Percentiles rank a stretch among this genome's conserved stretches.
Evolutionary conservation across 106 monocot genomes (phyloP).

Genomic region (Posidonia australis): DNA sequence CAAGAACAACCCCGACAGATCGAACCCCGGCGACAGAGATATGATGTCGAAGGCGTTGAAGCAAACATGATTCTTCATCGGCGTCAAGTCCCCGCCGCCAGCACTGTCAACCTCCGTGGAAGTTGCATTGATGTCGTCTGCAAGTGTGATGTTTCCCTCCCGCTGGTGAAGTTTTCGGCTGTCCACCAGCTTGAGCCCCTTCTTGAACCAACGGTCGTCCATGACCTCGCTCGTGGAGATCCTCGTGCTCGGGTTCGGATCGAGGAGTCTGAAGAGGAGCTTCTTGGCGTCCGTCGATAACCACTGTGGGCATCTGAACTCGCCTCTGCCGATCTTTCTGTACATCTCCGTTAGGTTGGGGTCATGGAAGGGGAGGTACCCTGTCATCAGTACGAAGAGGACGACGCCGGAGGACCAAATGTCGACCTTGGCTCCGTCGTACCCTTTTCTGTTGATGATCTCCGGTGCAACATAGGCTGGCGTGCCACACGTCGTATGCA

Average conservation of each 20-base stretch:
- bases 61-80: background rate
- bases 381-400: conserved; percentile 54
- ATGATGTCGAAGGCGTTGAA: conserved; percentile 1
- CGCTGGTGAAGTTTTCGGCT: too few relatives aligned
- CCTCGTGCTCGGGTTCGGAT: conserved; percentile 26
- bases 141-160: too few relatives aligned
- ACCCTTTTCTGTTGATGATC: conserved; percentile 36
- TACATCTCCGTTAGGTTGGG: conserved; percentile 29
- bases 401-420: conserved; percentile 68
- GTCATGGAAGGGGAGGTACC: conserved; percentile 46
- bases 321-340: conserved; percentile 35
- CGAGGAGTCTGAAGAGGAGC: conserved; percentile 27
- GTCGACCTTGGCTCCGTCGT: conserved; percentile 41
- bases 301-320: conserved; percentile 32
- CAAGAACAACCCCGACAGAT: background rate
- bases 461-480: conserved; percentile 69
- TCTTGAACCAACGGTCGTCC: conserved; percentile 25
- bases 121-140: too few relatives aligned
- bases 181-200: too few relatives aligned
- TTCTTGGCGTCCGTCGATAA: conserved; percentile 24
- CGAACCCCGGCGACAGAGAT: conserved; percentile 2
- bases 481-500: conserved; percentile 57
- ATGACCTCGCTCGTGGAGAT: conserved; percentile 15
- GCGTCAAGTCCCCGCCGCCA: too few relatives aligned
- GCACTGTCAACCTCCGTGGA: too few relatives aligned